Conservation (phyloP, 1,139 yeast genomes). For the Diutina rugosa region DNA sequence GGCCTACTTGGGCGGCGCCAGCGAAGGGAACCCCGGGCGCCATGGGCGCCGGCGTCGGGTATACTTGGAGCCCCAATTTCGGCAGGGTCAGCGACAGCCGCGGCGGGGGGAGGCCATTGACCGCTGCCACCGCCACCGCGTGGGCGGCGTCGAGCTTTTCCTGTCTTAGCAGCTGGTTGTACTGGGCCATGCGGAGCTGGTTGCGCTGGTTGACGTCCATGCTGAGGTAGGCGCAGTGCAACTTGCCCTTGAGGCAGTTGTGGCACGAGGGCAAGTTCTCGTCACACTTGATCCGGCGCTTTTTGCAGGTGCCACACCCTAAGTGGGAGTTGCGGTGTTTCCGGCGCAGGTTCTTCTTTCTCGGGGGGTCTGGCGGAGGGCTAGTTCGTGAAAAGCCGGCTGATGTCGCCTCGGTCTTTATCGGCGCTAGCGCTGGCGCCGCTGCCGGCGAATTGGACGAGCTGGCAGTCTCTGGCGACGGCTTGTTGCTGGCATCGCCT, state of each 20-base stretch:
- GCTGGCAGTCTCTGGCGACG: neutral
- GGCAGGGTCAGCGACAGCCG: neutral
- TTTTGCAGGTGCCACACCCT: slow-evolving; percentile 57
- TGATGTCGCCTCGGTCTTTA: neutral
- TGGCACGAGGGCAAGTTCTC: slow-evolving; percentile 49
- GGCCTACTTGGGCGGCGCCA: neutral
- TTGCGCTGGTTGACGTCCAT: slow-evolving; percentile 37
- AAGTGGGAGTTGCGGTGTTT: slow-evolving; percentile 52
- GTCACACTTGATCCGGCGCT: slow-evolving; percentile 56
- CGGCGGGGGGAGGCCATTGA: neutral
- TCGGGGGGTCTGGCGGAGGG: slow-evolving; percentile 4
- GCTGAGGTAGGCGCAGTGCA: slow-evolving; percentile 41
- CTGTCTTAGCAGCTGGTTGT: slow-evolving; percentile 17
- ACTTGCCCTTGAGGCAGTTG: slow-evolving; percentile 47
- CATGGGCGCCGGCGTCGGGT: neutral
- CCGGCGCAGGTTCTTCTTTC: slow-evolving; percentile 38
- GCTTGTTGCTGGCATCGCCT: neutral
- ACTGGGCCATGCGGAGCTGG: slow-evolving; percentile 40
- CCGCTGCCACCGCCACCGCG: neutral
- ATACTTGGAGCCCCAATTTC: neutral
- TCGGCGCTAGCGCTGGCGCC: neutral
- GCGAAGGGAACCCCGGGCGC: neutral
- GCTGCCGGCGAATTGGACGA: neutral
- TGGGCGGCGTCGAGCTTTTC: neutral
- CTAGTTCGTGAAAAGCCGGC: neutral